Conservation (phyloP, 192 early-diverging fungal species). For the Backusella macrospora region DNA sequence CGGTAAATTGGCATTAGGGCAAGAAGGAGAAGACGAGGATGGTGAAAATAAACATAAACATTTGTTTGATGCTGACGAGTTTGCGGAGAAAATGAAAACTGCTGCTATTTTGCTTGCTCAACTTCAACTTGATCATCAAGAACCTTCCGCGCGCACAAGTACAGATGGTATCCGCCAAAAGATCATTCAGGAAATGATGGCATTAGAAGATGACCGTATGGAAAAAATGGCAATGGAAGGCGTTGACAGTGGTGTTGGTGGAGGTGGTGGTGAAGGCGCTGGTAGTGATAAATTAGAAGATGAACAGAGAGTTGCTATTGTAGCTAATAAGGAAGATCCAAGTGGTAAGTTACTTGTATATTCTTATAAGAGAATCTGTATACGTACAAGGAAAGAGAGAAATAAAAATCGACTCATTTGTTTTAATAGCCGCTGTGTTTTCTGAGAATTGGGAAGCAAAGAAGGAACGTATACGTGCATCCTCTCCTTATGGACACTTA, state of each 20-base stretch:
- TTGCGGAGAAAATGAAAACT: conserved; percentile 91
- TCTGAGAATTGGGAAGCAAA: conserved; percentile 90
- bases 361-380: not conserved
- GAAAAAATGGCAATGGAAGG: conserved; percentile 65
- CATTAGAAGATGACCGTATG: conserved; percentile 86
- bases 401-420: not conserved
- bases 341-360: conserved; percentile 33
- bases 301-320: conserved; percentile 44
- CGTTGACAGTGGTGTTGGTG: conserved; percentile 73
- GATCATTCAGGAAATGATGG: conserved; percentile 94
- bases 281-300: conserved; percentile 64
- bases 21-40: not conserved
- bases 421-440: conserved; percentile 79
- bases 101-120: conserved; percentile 97
- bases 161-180: conserved; percentile 87
- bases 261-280: conserved; percentile 51
- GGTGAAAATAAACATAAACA: not conserved
- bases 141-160: conserved; percentile 35
- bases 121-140: conserved; percentile 61
- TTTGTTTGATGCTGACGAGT: conserved; percentile 65
- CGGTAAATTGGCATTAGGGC: not conserved
- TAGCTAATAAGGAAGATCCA: conserved; percentile 63
- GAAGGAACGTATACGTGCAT: conserved; percentile 77
- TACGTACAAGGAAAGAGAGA: not conserved
- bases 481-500: conserved; percentile 84